Evolutionary conservation across 2,329 filamentous ascomycete species (phyloP).

Genomic region (Chaetoscypha palmicola): DNA sequence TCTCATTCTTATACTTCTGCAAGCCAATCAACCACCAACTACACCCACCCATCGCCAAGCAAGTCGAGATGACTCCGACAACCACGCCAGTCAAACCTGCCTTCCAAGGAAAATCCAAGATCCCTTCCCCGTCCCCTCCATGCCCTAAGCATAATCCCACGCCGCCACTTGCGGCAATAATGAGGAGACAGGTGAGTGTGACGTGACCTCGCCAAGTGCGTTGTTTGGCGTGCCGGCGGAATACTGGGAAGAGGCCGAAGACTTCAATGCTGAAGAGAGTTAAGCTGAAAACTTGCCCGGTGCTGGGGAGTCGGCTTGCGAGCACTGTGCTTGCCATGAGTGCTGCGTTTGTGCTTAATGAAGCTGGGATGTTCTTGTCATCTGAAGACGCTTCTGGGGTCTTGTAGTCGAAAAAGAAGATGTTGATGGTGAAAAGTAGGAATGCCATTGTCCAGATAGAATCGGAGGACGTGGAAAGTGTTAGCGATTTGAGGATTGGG

Average conservation of each 20-base stretch:
- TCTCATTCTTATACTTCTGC: slow-evolving; percentile 99
- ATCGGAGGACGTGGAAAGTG: slow-evolving; percentile 82
- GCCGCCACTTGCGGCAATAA: slow-evolving; percentile 72
- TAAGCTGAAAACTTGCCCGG: slow-evolving; percentile 88
- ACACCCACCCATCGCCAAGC: slow-evolving; percentile 80
- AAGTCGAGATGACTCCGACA: slow-evolving; percentile 66
- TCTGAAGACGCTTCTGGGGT: slow-evolving; percentile 46
- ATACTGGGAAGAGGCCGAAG: slow-evolving; percentile 96
- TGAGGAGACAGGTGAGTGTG: slow-evolving; percentile 64
- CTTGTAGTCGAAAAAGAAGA: slow-evolving; percentile 96
- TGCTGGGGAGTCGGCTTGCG: slow-evolving; percentile 79
- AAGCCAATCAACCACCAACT: slow-evolving; percentile 97
- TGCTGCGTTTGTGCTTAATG: slow-evolving; percentile 87
- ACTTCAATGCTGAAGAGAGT: slow-evolving; percentile 97
- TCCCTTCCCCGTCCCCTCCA: slow-evolving; percentile 47
- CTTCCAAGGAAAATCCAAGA: slow-evolving; percentile 37
- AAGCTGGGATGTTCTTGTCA: slow-evolving; percentile 40
- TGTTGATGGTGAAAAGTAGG: slow-evolving; percentile 88
- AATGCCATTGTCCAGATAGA: slow-evolving; percentile 97
- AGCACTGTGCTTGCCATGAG: slow-evolving; percentile 95
- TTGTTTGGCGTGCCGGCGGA: slow-evolving; percentile 78
- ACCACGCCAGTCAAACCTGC: slow-evolving; percentile 56
- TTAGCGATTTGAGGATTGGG: slow-evolving; percentile 95
- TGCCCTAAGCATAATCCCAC: slow-evolving; percentile 55
- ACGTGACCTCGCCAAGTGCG: slow-evolving; percentile 78